Base-by-base conservation (phyloP, 345 rosid species). In the Barbarea vulgaris region DNA sequence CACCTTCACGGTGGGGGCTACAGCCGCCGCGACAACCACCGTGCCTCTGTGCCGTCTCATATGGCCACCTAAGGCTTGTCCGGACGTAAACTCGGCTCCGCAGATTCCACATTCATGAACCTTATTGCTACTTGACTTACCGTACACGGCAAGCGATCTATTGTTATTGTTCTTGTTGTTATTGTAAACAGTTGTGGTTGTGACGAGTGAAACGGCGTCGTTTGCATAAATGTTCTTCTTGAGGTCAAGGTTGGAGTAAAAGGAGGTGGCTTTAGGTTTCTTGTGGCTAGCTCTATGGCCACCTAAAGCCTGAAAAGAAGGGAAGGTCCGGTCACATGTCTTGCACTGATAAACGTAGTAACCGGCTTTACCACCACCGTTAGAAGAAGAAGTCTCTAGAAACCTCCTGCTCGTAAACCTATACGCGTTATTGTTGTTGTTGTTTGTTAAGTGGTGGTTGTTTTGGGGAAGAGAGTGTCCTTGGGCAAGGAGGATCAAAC, bases 201-300 rank as follows among this genome's bases (percentile, higher is more conserved):
- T 85, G 67, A 70, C 83, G 83, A 87, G 85, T 72, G 93, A 84
- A 77, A 79, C 86, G 58, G 82, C 64, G 1, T 85, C 78, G 18
- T 77, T 48, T 31, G 46, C 74, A 59, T 87, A 85, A 39, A 71
- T 77, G 51, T 76, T 72, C 18, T 79, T 83, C 80, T 79, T 83
- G 4, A 70, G 69, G 52, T 77, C 81, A 5, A 80, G 69, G 8
- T 21, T 41, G 36, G 67, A 56, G 64, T 19, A 75, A 64, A 36
- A 69, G n/a, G 69, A 67, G 24, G 71, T 57, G 9, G 72, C 62
- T 80, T 83, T 90, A 0, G 89, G 96, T 82, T 95, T 95, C 87
- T 87, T 95, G 70, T 95, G 99, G 77, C 99, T 95, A 1, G 99
- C 98, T 66, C 99, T 82, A 48, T 95, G 99, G 14, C 99, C 99